Base-by-base conservation (phyloP, 306 rosid species). In the Lablab purpureus region DNA sequence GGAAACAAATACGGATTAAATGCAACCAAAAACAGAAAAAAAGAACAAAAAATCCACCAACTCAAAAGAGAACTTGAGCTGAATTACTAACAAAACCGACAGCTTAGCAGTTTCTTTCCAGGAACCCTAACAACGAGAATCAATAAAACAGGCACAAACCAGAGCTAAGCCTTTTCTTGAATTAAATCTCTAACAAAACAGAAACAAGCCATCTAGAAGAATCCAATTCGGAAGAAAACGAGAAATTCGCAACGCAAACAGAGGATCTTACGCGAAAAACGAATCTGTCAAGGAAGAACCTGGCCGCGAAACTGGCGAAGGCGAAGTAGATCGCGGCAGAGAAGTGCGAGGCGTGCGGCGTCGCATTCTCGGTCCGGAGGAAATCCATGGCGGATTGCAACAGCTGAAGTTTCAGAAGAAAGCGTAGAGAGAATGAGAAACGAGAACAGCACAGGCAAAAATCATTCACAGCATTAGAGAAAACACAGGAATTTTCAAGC, bases 201-300 rank as follows among this genome's bases (percentile, higher is more conserved):
- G 59, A 62, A 82, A 32, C 58, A 50, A 21, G 71, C 36, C 3
- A 43, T 10, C 27, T 0, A 30, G 21, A 70, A 13, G 6, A 77
- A 77, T 45, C 70, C 27, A 83, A 72, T 22, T 18, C 2, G 14
- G 40, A 3, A 27, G 13, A 14, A 17, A 58, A 51, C 5, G 25
- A 50, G 6, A 71, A 50, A 14, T 27, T 15, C 2, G 40, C n/a
- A 17, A 51, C 2, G 27, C 8, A 69, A 67, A 27, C 17, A 12
- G 22, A 55, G 79, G 83, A 84, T 80, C 97, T 86, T 90, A 95
- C 97, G 62, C 89, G 87, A 63, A 91, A 92, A 74, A 95, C 72
- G 91, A 67, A 91, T 86, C 71, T 91, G 84, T 94, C 97, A 15
- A 94, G 84, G 43, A 91, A 27, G 89, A 87, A 80, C 80, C 94